phyloP scores from a whole-genome alignment of 2,329 filamentous ascomycete species.

The Colletotrichum agaves region DNA sequence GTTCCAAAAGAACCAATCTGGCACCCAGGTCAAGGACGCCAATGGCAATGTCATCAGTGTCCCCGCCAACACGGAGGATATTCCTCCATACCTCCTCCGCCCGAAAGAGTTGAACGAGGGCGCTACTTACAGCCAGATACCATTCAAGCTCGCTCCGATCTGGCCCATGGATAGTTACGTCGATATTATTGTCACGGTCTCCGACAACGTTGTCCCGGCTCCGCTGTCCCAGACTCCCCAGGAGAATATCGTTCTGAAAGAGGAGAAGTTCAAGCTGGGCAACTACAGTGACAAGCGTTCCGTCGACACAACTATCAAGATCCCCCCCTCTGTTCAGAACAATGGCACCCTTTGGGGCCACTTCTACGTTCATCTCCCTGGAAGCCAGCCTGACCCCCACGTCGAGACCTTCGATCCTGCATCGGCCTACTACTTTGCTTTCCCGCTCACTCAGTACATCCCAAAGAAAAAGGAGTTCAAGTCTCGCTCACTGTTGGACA shows the following conservation, averaged over 20 bases:
- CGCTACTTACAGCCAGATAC: slow-evolving; percentile 72
- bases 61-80: slow-evolving; percentile 63
- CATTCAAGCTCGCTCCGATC: slow-evolving; percentile 82
- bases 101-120: slow-evolving; percentile 70
- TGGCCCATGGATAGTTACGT: slow-evolving; percentile 84
- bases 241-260: slow-evolving; percentile 79
- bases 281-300: slow-evolving; percentile 83
- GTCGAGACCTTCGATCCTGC: slow-evolving; percentile 76
- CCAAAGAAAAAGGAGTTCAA: slow-evolving; percentile 91
- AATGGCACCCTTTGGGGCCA: slow-evolving; percentile 96
- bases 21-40: slow-evolving; percentile 60
- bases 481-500: slow-evolving; percentile 84
- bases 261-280: slow-evolving; percentile 82
- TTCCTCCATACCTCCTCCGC: slow-evolving; percentile 73
- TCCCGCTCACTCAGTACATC: slow-evolving; percentile 89
- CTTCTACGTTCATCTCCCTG: slow-evolving; percentile 85
- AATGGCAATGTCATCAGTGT: slow-evolving; percentile 64
- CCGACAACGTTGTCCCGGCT: slow-evolving; percentile 75
- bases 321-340: slow-evolving; percentile 84
- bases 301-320: slow-evolving; percentile 79
- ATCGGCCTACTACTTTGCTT: slow-evolving; percentile 84
- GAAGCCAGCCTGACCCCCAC: slow-evolving; percentile 80
- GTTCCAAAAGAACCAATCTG: slow-evolving; percentile 58
- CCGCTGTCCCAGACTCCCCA: slow-evolving; percentile 72
- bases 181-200: slow-evolving; percentile 88